Conservation (phyloP, 108 stramenopile species). For the Mediolabrus comicus region DNA sequence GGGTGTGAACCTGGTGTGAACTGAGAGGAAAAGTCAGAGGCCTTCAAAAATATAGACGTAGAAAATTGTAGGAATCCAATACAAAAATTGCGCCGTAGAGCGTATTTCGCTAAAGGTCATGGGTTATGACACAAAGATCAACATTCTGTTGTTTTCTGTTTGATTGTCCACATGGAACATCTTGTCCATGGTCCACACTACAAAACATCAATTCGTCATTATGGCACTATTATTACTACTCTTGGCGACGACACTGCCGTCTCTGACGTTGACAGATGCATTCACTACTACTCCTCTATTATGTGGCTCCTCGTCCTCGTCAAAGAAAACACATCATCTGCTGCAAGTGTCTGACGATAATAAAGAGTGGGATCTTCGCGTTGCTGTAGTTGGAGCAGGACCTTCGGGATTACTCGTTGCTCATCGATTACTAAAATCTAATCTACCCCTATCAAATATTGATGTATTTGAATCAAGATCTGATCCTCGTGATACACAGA, state of each 20-base stretch:
- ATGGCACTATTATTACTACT: background rate
- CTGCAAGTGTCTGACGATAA: background rate
- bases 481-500: slow-evolving; percentile 44
- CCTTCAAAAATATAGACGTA: too few relatives aligned
- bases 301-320: too few relatives aligned
- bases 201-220: too few relatives aligned
- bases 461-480: slow-evolving; percentile 62
- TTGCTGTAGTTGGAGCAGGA: slow-evolving; percentile 40
- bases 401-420: slow-evolving; percentile 73
- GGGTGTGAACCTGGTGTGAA: too few relatives aligned
- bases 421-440: slow-evolving; percentile 44
- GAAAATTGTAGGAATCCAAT: too few relatives aligned
- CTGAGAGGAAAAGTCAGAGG: too few relatives aligned
- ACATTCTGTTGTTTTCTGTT: too few relatives aligned
- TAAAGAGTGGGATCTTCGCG: background rate
- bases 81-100: too few relatives aligned
- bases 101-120: too few relatives aligned
- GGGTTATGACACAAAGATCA: too few relatives aligned
- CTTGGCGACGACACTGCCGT: background rate
- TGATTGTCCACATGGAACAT: too few relatives aligned
- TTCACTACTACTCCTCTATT: background rate
- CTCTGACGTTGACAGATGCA: background rate
- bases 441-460: slow-evolving; percentile 29
- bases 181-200: too few relatives aligned
- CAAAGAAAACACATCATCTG: background rate